Evolutionary conservation across 1,284 basidiomycete genomes (phyloP), one percentile per base, ranked within the genome.

Genomic region (Laetiporus sulphureus): DNA sequence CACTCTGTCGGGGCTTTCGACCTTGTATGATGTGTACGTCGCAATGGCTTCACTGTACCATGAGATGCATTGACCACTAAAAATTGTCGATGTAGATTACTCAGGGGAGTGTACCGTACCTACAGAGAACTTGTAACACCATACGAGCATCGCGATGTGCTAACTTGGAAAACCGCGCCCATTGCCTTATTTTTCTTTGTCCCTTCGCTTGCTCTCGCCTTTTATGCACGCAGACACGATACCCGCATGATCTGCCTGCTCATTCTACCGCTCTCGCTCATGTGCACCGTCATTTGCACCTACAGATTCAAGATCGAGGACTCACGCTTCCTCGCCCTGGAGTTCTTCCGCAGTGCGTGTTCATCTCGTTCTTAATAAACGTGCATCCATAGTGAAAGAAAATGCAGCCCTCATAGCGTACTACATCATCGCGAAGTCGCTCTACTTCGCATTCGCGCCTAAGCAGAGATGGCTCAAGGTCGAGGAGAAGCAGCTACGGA

Each of bases 191-290:
- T 69, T 3, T 77, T 72, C 47, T 64, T 76, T 42, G 44, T 75
- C 4, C 82, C 83, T 0, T 76, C 79, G 51, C 52, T 82, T 12
- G 72, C 77, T 54, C 68, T 88, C 62, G 80, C 79, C 34, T 87
- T 82, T 57, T 74, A 89, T 15, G 73, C 76, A 2, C 70, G 85
- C 46, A 63, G 82, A 44, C 75, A 73, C 18, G 67, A 78, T 39
- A 89, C 86, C 0, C 71, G 75, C 50, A 51, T 71, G 16, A 66
- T 80, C 27, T 73, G 86, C 16, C 51, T 87, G 4, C 62, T 78
- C 0, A 54, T 87, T 2, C 62, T 88, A 0, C 85, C 84, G 0
- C 60, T 70, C 3, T 69, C 74, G 6, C 51, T 86, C 22, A 59
- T 59, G 2, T 60, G 67, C 19, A 63, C 71, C n/a, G 47, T 84